Base-by-base conservation (phyloP, 2,329 filamentous ascomycete genomes). In the Xylaria multiplex region DNA sequence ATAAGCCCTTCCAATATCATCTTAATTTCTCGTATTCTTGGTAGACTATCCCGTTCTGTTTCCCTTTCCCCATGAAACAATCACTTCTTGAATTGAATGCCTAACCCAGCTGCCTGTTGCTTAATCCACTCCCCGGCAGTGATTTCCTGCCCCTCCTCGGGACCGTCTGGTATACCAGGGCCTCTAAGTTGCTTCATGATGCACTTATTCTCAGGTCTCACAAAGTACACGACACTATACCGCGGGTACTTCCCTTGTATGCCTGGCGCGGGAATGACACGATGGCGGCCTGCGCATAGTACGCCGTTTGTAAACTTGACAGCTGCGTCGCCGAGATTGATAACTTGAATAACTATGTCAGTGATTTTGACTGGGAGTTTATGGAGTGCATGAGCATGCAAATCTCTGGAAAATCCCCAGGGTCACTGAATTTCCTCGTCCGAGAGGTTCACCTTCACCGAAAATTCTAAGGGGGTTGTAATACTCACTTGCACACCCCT, bases 261-360 rank as follows among this genome's bases (percentile, higher is more conserved):
- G 2, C 76, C 76, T 6, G 77, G 77, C 2, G 77, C 69, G 2
- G 77, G 75, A 27, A 78, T 73, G 11, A 79, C 78, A 43, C 77
- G 77, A 64, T 79, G 77, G 37, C 77, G 77, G 14, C 76, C 77
- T 7, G 77, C 74, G 63, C 77, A 77, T 19, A 79, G 69, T 9
- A 69, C 68, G 59, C 76, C 77, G 56, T 76, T 75, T 32, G 75
- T 76, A 65, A 78, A 78, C 43, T 70, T 75, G n/a, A 77, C 75
- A 62, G 79, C 78, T 3, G 78, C 78, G 58, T 80, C 79, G 5
- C 79, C 79, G 1, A 80, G 73, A 48, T 81, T 80, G 65, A 80
- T 71, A 55, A 80, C 67, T 69, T 35, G 7, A 8, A n/a, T 4
- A 24, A n/a, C 5, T 14, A 45, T 11, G 49, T 61, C 9, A 66